Evolutionary conservation across 2,329 filamentous ascomycete species (phyloP).

Genomic region (Ophiostoma sp.): DNA sequence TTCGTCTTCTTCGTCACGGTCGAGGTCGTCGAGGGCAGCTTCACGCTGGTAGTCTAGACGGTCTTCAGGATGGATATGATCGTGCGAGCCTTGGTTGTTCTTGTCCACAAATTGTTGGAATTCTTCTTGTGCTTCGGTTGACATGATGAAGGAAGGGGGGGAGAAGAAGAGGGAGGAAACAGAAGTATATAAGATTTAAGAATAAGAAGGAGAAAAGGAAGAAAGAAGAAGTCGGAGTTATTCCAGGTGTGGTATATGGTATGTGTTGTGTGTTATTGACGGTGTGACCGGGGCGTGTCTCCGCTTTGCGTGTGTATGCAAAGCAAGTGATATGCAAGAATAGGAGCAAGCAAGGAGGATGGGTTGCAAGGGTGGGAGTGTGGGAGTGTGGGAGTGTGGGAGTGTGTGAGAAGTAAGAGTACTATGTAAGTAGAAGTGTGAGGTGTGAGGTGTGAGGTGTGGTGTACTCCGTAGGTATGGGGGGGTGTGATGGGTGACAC

Average conservation of each 20-base stretch:
- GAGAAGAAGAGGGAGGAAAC: slow-evolving; percentile 23
- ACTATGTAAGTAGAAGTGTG: background rate
- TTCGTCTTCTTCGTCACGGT: slow-evolving; percentile 52
- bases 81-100: slow-evolving; percentile 42
- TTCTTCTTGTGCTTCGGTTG: slow-evolving; percentile 57
- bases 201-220: background rate
- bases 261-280: background rate
- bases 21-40: slow-evolving; percentile 43
- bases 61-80: slow-evolving; percentile 31
- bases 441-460: background rate
- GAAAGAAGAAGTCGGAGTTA: background rate
- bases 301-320: slow-evolving; percentile 5
- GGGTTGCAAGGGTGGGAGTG: slow-evolving; percentile 1
- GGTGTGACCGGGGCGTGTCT: slow-evolving; percentile 1
- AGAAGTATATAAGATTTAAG: slow-evolving; percentile 17
- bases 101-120: slow-evolving; percentile 59
- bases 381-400: background rate
- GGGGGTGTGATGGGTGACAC: background rate
- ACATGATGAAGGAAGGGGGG: slow-evolving; percentile 42
- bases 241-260: background rate
- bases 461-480: too few relatives aligned
- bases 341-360: slow-evolving; percentile 8
- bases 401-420: background rate
- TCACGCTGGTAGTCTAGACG: slow-evolving; percentile 24
- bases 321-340: slow-evolving; percentile 12